Conservation (phyloP, 2,329 filamentous ascomycete species). For the Fusarium sp. region DNA sequence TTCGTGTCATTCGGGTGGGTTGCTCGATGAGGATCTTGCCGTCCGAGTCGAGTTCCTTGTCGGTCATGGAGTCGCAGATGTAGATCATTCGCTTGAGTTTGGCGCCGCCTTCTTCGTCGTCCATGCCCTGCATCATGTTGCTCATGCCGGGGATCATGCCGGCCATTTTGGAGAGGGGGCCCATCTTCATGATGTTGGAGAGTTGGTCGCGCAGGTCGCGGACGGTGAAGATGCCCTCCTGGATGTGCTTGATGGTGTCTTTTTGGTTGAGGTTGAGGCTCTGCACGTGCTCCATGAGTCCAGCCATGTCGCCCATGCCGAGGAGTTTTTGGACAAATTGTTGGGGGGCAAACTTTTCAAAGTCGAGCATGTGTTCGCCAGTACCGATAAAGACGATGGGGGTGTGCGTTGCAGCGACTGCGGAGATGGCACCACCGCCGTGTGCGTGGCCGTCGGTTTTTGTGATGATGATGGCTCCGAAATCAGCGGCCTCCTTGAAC, state of each 20-base stretch:
- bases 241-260: constrained; percentile 98
- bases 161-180: constrained; percentile 94
- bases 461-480: constrained; percentile 98
- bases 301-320: constrained; percentile 97
- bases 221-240: constrained; percentile 94
- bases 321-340: constrained; percentile 94
- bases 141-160: constrained; percentile 98
- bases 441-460: constrained; percentile 97
- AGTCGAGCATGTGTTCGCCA: constrained; percentile 94
- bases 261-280: constrained; percentile 96
- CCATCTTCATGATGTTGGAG: constrained; percentile 99
- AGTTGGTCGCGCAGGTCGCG: constrained; percentile 95
- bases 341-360: constrained; percentile 91
- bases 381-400: constrained; percentile 99
- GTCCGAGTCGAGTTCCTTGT: constrained; percentile 93
- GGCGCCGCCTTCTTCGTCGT: constrained; percentile 92
- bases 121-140: constrained; percentile 93
- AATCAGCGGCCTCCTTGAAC: constrained; percentile 97
- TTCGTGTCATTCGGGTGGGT: constrained; percentile 89
- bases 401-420: constrained; percentile 93
- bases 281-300: constrained; percentile 95
- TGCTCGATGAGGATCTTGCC: constrained; percentile 95
- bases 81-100: constrained; percentile 99
- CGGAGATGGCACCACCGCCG: constrained; percentile 96
- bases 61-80: constrained; percentile 98